Evolutionary conservation across 148 eudicot genomes (phyloP).

Genomic region (Tetragonia tetragonoides): DNA sequence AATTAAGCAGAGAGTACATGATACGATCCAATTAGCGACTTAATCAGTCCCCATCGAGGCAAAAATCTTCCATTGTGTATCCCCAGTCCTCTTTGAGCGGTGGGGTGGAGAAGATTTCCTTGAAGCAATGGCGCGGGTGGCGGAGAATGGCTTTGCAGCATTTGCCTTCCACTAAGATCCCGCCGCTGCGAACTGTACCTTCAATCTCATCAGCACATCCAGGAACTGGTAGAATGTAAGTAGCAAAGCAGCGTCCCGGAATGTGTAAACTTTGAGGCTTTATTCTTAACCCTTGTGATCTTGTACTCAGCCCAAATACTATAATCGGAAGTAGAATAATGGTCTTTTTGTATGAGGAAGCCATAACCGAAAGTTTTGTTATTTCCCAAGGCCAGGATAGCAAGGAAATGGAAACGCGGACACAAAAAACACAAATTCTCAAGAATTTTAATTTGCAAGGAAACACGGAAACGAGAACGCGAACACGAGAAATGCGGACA

Average conservation of each 20-base stretch:
- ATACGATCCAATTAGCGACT: not conserved
- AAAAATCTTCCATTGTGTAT: not conserved
- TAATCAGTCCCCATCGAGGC: not conserved
- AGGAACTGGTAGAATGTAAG: not conserved
- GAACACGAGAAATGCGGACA: no score
- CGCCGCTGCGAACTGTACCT: not conserved
- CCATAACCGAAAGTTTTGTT: no score
- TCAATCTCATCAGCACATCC: not conserved
- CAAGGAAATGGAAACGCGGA: no score
- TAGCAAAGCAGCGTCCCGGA: conserved; percentile 1
- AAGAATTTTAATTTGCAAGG: no score
- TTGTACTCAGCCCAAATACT: not conserved
- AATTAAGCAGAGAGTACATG: not conserved
- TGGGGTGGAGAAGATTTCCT: conserved; percentile 3
- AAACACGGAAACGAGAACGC: no score
- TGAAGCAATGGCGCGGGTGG: conserved; percentile 1
- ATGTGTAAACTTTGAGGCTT: no score
- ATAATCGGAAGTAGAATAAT: no score
- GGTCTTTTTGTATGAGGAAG: no score
- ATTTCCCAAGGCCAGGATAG: no score
- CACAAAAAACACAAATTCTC: no score
- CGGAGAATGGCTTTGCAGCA: conserved; percentile 2
- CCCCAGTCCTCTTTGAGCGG: not conserved
- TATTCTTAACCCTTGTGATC: not conserved
- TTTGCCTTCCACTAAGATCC: not conserved